Evolutionary conservation across 2,329 filamentous ascomycete species (phyloP).

Genomic region (Penicillium sp.): DNA sequence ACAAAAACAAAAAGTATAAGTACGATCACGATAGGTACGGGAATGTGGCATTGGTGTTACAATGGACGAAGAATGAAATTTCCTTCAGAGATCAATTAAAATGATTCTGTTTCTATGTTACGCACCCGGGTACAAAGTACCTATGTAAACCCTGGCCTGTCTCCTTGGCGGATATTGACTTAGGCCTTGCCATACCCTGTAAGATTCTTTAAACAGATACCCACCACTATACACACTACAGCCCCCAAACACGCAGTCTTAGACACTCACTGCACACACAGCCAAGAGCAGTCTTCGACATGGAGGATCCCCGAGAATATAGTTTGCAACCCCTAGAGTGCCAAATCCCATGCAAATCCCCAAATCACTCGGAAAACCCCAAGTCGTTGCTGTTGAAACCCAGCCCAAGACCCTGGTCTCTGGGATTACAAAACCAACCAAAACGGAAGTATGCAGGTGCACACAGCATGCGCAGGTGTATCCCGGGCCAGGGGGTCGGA

Average conservation of each 20-base stretch:
- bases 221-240: not conserved
- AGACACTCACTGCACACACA: not conserved
- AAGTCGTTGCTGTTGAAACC: not conserved
- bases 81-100: not conserved
- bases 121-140: not conserved
- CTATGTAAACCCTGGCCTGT: not conserved
- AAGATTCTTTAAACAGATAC: not conserved
- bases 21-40: slow-evolving; percentile 8
- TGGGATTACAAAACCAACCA: slow-evolving; percentile 1
- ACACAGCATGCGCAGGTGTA: no score
- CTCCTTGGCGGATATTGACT: not conserved
- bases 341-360: not conserved
- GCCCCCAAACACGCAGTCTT: not conserved
- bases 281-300: not conserved
- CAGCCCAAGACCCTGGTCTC: not conserved
- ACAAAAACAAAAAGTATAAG: slow-evolving; percentile 4
- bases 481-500: no score
- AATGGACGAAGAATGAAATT: slow-evolving; percentile 1
- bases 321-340: not conserved
- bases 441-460: not conserved
- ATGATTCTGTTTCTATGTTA: not conserved
- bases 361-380: no score
- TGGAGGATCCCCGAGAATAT: not conserved
- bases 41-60: slow-evolving; percentile 5
- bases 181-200: not conserved